phyloP scores from a whole-genome alignment of 352 stramenopile species.

The Phytophthora ramorum region DNA sequence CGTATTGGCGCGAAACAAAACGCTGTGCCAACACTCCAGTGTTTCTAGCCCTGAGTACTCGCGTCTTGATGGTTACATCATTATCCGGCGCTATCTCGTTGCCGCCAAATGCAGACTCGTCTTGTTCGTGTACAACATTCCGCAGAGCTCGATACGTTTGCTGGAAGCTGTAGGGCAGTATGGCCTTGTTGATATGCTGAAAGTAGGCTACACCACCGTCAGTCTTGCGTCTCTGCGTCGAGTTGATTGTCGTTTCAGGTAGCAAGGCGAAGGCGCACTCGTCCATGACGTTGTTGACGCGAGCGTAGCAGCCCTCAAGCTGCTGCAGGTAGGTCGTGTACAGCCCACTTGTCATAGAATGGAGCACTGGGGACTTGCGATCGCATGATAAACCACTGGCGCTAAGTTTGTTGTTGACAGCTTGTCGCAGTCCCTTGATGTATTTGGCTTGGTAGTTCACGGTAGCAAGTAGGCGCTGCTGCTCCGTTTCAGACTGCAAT shows the following conservation, averaged over 20 bases:
- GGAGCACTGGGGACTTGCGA: neutral
- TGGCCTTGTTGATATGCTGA: conserved; percentile 23
- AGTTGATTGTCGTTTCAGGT: conserved; percentile 10
- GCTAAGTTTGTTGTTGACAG: neutral
- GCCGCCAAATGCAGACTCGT: neutral
- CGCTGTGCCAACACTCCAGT: conserved; percentile 5
- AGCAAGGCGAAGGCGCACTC: conserved; percentile 15
- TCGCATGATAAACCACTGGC: neutral
- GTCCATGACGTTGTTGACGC: conserved; percentile 19
- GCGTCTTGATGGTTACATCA: conserved; percentile 40
- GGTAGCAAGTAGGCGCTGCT: conserved; percentile 12
- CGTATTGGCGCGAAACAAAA: conserved; percentile 46
- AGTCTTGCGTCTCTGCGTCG: conserved; percentile 4
- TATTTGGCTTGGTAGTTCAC: conserved; percentile 19
- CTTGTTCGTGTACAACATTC: conserved; percentile 9
- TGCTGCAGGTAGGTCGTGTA: conserved; percentile 31
- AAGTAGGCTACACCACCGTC: conserved; percentile 20
- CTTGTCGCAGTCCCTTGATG: conserved; percentile 9
- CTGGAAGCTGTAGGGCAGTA: conserved; percentile 19
- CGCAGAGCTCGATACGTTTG: conserved; percentile 17
- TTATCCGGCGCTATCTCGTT: conserved; percentile 13
- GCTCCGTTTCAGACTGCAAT: conserved; percentile 13
- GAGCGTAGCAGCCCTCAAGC: conserved; percentile 26
- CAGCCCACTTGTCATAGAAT: conserved; percentile 5
- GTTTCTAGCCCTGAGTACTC: conserved; percentile 10